Evolutionary conservation across 202 grass and related monocot genomes (phyloP), one percentile per base, ranked within the genome.

Genomic region (Eragrostis tef): DNA sequence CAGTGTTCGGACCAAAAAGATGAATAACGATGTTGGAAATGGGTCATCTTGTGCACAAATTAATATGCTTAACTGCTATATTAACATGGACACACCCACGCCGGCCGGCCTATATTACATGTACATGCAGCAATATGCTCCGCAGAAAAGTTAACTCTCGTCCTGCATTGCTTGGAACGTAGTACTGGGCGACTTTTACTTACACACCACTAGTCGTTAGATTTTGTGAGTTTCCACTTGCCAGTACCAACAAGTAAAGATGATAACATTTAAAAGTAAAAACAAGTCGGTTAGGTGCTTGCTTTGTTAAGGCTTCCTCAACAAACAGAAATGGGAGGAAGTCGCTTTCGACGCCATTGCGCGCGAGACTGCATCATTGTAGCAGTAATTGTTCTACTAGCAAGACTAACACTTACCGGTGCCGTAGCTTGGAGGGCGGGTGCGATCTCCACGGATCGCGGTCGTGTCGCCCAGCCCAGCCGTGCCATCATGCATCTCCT

Each of bases 401-500:
- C 14, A 61, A n/a, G 21, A 78, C 22, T 24, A 21, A 54, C 49
- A 70, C 17, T 10, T 42, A 9, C 7, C 21, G 34, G 61, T 64
- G 81, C 76, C 76, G 70, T 85, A 75, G 34, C 41, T 46, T 12
- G 16, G 6, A 44, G 62, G 75, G 81, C 9, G 79, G 24, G 27
- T 7, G 17, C 21, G 25, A 41, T 6, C 64, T 36, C 25, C 17
- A 20, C 25, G 3, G 17, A 39, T 9, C 16, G 41, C 60, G 34
- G 11, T 17, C 42, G 67, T 73, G 20, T 72, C 74, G 21, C 64
- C 48, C 36, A 21, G 21, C 64, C 48, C 36, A 21, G 60, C 39
- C 66, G 21, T 58, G 70, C 16, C 0, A 43, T n/a, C n/a, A n/a
- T n/a, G n/a, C n/a, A n/a, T 51, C 58, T 52, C 47, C 50, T 69